Conservation (phyloP, 2,329 filamentous ascomycete species). For the Dothistroma septosporum region DNA sequence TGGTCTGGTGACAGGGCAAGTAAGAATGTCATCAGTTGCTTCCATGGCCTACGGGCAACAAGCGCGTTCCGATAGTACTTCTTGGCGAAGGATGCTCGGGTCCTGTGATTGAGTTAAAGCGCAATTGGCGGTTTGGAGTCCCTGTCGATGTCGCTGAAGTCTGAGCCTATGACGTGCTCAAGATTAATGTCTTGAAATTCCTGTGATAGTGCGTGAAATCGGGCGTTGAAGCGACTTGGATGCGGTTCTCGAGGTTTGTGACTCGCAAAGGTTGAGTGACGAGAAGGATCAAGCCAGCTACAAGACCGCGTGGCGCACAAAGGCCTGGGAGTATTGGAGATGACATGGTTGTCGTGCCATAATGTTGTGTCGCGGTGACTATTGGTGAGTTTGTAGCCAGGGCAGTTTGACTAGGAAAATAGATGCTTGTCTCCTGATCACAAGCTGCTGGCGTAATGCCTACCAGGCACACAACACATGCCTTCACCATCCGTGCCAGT, state of each 20-base stretch:
- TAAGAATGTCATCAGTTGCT: neutral
- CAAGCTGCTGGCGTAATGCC: no score
- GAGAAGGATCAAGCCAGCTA: no score
- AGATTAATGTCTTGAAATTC: neutral
- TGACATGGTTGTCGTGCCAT: no score
- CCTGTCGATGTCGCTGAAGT: neutral
- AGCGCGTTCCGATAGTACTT: neutral
- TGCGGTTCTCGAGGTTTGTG: neutral
- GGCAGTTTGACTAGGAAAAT: no score
- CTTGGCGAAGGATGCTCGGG: neutral
- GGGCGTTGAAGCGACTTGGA: neutral
- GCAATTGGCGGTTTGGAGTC: conserved; percentile 27
- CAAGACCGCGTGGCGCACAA: no score
- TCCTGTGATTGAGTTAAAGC: neutral
- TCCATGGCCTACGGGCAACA: neutral
- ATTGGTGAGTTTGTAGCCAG: no score
- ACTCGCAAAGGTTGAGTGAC: no score
- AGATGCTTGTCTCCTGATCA: no score
- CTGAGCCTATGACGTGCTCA: neutral
- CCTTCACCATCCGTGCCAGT: no score
- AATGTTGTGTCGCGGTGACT: no score
- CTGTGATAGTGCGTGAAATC: neutral
- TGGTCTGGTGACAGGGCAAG: neutral
- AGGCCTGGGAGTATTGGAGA: no score
- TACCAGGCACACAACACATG: no score